phyloP scores from a whole-genome alignment of 2,329 filamentous ascomycete genomes.

The Pyricularia grisea region DNA sequence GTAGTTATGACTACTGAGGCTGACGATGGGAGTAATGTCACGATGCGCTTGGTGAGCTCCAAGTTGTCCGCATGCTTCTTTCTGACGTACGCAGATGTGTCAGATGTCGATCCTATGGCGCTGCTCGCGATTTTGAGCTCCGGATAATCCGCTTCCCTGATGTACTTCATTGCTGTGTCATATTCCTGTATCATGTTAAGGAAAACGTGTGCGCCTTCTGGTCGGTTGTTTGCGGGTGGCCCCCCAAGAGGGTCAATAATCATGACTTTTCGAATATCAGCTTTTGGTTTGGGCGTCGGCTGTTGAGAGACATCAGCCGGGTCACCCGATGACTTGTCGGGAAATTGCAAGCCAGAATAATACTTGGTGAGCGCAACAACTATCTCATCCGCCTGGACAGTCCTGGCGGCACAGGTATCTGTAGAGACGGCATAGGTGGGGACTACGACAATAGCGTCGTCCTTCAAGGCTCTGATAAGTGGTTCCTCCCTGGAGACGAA shows the following conservation, averaged over 20 bases:
- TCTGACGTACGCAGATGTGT: conserved; percentile 12
- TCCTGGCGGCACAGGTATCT: conserved; percentile 26
- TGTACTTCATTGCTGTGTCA: conserved; percentile 52
- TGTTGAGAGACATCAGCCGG: neutral
- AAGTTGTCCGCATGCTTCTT: conserved; percentile 60
- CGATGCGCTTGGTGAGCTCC: conserved; percentile 56
- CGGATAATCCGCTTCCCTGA: conserved; percentile 22
- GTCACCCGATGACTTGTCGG: conserved; percentile 13
- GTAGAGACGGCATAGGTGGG: conserved; percentile 36
- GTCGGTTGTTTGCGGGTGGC: conserved; percentile 57
- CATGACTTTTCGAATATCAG: conserved; percentile 75
- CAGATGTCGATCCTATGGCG: neutral
- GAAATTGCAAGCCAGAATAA: conserved; percentile 57
- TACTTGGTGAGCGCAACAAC: conserved; percentile 70
- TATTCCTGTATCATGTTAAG: conserved; percentile 93
- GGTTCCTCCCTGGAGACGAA: conserved; percentile 38
- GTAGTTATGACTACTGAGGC: conserved; percentile 87
- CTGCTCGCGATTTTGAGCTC: neutral
- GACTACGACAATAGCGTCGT: conserved; percentile 63
- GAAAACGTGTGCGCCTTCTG: conserved; percentile 67
- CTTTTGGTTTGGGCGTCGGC: conserved; percentile 31
- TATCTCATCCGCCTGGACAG: conserved; percentile 46
- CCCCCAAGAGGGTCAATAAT: conserved; percentile 81
- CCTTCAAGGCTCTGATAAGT: conserved; percentile 55
- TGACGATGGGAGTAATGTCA: conserved; percentile 70